Percentiles rank a stretch among this genome's conserved stretches.
phyloP scores from a whole-genome alignment of 2,329 filamentous ascomycete genomes.

The Fusarium stilboides region DNA sequence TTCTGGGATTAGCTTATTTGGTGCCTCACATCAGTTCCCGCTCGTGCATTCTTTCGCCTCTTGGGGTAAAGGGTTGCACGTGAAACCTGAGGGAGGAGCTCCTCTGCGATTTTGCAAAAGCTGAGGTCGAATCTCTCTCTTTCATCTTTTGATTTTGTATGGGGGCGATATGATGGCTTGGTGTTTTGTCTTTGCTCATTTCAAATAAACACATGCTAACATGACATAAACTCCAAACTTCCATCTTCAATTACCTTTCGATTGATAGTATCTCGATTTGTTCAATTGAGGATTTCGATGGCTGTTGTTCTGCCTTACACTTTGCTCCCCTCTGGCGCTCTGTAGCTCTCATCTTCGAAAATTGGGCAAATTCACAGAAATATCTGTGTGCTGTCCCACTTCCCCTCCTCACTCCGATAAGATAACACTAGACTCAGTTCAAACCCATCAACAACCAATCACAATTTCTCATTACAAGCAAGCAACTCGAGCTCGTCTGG shows the following conservation, averaged over 20 bases:
- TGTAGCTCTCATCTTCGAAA: neutral
- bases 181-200: too few species aligned
- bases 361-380: slow-evolving; percentile 25
- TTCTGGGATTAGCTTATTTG: slow-evolving; percentile 33
- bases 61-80: slow-evolving; percentile 31
- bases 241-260: too few species aligned
- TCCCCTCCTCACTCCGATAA: slow-evolving; percentile 27
- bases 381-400: slow-evolving; percentile 20
- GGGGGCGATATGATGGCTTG: neutral
- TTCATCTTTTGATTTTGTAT: slow-evolving; percentile 26
- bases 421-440: slow-evolving; percentile 2
- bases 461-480: neutral
- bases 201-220: too few species aligned
- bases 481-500: slow-evolving; percentile 8
- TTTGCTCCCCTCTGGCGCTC: neutral
- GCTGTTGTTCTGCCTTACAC: neutral
- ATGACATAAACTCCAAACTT: too few species aligned
- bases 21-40: slow-evolving; percentile 28
- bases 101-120: slow-evolving; percentile 8
- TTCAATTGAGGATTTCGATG: neutral
- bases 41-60: slow-evolving; percentile 11
- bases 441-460: slow-evolving; percentile 15
- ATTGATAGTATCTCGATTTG: too few species aligned
- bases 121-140: slow-evolving; percentile 33
- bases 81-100: slow-evolving; percentile 37